Conservation (phyloP, 2,329 filamentous ascomycete species). For the Magnaporthiopsis rhizophila region DNA sequence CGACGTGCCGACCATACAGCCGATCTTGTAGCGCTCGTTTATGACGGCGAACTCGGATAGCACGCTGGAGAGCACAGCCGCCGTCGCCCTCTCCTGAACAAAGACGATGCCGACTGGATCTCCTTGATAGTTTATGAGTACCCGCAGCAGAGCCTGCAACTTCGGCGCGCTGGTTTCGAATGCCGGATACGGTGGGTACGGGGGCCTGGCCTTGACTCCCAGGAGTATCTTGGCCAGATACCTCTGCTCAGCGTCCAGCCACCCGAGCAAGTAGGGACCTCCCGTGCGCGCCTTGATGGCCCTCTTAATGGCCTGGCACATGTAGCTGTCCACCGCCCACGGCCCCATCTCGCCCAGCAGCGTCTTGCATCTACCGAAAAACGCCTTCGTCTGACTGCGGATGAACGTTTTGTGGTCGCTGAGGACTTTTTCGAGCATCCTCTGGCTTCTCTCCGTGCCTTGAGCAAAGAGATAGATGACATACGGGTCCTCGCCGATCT, state of each 20-base stretch:
- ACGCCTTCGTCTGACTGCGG: constrained; percentile 45
- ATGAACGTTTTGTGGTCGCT: constrained; percentile 40
- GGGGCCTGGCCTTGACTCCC: constrained; percentile 16
- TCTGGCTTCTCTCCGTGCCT: constrained; percentile 31
- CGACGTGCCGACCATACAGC: constrained; percentile 48
- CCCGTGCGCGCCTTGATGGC: constrained; percentile 18
- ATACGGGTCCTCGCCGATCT: constrained; percentile 55
- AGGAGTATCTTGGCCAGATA: constrained; percentile 44
- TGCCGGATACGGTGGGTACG: constrained; percentile 10
- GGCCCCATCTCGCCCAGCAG: constrained; percentile 52
- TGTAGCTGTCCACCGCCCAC: constrained; percentile 63
- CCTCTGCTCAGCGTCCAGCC: constrained; percentile 41
- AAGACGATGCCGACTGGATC: constrained; percentile 57
- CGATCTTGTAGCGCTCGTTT: constrained; percentile 38
- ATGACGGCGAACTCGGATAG: constrained; percentile 43
- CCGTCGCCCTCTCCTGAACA: constrained; percentile 53
- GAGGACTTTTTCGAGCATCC: constrained; percentile 29
- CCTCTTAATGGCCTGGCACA: constrained; percentile 38
- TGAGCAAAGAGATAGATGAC: constrained; percentile 38
- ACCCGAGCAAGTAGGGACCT: constrained; percentile 25
- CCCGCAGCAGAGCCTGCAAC: constrained; percentile 40
- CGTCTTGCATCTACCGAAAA: constrained; percentile 40
- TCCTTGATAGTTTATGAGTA: constrained; percentile 36
- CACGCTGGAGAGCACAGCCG: constrained; percentile 50
- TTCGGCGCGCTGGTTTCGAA: constrained; percentile 47